phyloP scores from a whole-genome alignment of 371 early-diverging fungal genomes.

The Massospora cicadina region DNA sequence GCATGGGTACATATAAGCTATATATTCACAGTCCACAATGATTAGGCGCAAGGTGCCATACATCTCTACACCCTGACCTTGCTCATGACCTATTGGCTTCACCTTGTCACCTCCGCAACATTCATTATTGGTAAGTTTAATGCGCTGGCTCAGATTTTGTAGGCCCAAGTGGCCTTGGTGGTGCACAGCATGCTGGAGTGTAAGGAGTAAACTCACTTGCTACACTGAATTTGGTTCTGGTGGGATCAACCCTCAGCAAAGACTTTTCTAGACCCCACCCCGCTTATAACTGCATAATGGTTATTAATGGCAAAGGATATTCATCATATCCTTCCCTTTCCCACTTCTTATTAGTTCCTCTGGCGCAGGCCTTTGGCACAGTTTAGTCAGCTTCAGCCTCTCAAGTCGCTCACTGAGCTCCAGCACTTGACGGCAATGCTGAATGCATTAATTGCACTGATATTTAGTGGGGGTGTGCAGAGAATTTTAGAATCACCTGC shows the following conservation, averaged over 20 bases:
- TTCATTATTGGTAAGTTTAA: slow-evolving; percentile 29
- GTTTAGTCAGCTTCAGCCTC: too few relatives aligned
- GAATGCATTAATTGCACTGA: slow-evolving; percentile 31
- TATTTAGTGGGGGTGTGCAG: slow-evolving; percentile 25
- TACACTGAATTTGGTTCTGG: too few relatives aligned
- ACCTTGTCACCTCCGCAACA: slow-evolving; percentile 46
- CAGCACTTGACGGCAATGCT: slow-evolving; percentile 30
- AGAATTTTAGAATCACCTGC: slow-evolving; percentile 15
- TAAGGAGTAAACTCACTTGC: neutral
- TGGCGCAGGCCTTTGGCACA: too few relatives aligned
- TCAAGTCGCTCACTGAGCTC: neutral
- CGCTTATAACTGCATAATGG: neutral
- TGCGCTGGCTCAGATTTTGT: slow-evolving; percentile 9
- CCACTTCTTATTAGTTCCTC: neutral
- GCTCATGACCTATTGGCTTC: slow-evolving; percentile 47
- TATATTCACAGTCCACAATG: slow-evolving; percentile 48
- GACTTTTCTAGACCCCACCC: neutral
- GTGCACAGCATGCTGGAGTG: neutral
- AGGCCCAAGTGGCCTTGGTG: slow-evolving; percentile 10
- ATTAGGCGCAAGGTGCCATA: slow-evolving; percentile 45
- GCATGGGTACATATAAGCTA: slow-evolving; percentile 51
- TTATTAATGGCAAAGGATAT: too few relatives aligned
- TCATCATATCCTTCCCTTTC: too few relatives aligned
- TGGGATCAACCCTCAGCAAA: neutral
- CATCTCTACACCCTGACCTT: slow-evolving; percentile 44